A percentile compares a stretch with the other conserved stretches of the same genome.
phyloP scores from a whole-genome alignment of 192 early-diverging fungal species.

The Linnemannia exigua region DNA sequence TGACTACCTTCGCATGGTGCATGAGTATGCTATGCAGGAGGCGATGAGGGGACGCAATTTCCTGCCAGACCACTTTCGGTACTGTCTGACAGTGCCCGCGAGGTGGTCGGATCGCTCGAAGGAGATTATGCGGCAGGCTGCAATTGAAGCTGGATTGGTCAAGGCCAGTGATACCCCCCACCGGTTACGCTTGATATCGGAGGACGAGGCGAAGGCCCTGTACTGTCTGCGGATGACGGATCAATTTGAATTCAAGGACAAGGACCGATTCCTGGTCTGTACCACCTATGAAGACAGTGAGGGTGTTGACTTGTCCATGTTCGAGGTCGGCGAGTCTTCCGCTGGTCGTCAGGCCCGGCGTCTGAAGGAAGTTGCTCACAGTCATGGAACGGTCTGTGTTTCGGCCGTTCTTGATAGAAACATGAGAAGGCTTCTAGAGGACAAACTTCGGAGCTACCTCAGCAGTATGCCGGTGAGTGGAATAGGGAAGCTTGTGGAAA shows the following conservation, averaged over 20 bases:
- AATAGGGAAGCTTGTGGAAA: slow-evolving; percentile 59
- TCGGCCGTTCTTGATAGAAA: slow-evolving; percentile 60
- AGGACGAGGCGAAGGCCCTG: slow-evolving; percentile 67
- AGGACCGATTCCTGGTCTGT: slow-evolving; percentile 67
- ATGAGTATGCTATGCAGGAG: no score
- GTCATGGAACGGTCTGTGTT: slow-evolving; percentile 61
- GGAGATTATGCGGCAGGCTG: slow-evolving; percentile 63
- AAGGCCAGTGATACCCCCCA: slow-evolving; percentile 54
- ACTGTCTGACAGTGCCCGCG: slow-evolving; percentile 67
- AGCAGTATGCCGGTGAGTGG: slow-evolving; percentile 55
- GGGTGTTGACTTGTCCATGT: slow-evolving; percentile 62
- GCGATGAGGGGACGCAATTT: no score
- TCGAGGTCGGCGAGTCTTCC: slow-evolving; percentile 47
- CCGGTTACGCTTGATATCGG: slow-evolving; percentile 62
- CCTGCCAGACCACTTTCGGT: no score
- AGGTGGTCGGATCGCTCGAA: slow-evolving; percentile 68
- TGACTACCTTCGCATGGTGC: no score
- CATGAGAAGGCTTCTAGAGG: slow-evolving; percentile 61
- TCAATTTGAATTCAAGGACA: slow-evolving; percentile 55
- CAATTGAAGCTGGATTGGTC: slow-evolving; percentile 62
- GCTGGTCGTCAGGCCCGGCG: slow-evolving; percentile 37
- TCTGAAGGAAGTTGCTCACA: slow-evolving; percentile 55
- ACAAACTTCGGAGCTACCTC: slow-evolving; percentile 58
- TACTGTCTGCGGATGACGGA: no score
- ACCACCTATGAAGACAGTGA: slow-evolving; percentile 67